A percentile compares a stretch with the other conserved stretches of the same genome.
These are phyloP conservation scores for Graphilbum ipis-grandicollis DNA, from an alignment of 2,329 filamentous ascomycete species.

Conservation along the genomic window DNA sequence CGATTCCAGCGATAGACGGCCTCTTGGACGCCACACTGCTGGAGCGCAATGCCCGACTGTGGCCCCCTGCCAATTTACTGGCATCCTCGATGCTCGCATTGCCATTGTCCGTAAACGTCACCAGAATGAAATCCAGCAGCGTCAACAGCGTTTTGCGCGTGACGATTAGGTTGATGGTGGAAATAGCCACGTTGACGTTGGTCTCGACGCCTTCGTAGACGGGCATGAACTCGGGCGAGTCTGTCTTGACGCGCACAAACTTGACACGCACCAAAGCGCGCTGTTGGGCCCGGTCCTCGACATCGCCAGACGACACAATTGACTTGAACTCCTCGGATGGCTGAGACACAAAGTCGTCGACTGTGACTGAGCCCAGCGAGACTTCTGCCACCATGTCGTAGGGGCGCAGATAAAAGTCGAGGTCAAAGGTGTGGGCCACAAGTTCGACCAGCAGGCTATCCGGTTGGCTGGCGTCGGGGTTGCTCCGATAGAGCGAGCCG, in stretches of 20 bases:
- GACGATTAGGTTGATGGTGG: conserved; percentile 90
- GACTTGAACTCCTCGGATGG: conserved; percentile 85
- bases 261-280: conserved; percentile 77
- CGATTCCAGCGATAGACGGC: conserved; percentile 12
- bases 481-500: conserved; percentile 78
- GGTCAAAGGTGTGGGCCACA: conserved; percentile 72
- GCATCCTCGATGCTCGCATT: conserved; percentile 25
- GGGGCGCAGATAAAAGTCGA: conserved; percentile 74
- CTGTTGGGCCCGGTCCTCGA: conserved; percentile 55
- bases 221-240: conserved; percentile 83
- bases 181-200: conserved; percentile 78
- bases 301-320: conserved; percentile 73
- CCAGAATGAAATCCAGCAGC: conserved; percentile 79
- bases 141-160: conserved; percentile 87
- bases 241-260: conserved; percentile 73
- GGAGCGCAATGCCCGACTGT: too few relatives aligned
- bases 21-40: conserved; percentile 13
- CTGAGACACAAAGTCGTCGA: conserved; percentile 91
- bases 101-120: conserved; percentile 60
- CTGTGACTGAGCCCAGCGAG: conserved; percentile 65
- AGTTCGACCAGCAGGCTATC: conserved; percentile 81
- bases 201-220: conserved; percentile 88
- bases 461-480: conserved; percentile 55
- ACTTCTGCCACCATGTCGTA: conserved; percentile 93
- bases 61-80: too few relatives aligned